Evolutionary conservation across 352 stramenopile genomes (phyloP).

Genomic region (Pythium diclinum): DNA sequence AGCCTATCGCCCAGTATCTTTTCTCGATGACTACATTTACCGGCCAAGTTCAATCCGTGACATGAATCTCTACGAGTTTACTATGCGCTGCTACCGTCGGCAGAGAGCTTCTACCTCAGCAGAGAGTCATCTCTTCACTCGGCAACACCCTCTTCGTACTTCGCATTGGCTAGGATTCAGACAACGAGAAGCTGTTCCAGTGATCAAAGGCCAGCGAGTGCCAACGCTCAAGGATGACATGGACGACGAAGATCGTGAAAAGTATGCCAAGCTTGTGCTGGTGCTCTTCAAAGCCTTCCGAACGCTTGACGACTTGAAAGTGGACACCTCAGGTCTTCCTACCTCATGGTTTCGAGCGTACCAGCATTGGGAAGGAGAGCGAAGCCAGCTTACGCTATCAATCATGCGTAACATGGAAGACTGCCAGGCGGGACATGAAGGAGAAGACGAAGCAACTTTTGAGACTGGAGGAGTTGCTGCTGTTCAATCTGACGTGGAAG

Average conservation of each 20-base stretch:
- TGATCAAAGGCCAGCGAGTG: constrained; percentile 11
- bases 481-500: not conserved
- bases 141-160: not conserved
- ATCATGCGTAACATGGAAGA: not conserved
- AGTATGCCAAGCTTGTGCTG: constrained; percentile 6
- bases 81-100: constrained; percentile 12
- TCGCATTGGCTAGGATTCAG: constrained; percentile 14
- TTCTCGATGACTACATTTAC: constrained; percentile 9
- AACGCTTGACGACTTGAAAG: not conserved
- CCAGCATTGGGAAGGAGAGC: not conserved
- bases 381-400: not conserved
- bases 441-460: not conserved
- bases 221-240: not conserved
- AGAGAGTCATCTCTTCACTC: not conserved
- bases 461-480: not conserved
- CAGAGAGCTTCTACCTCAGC: not conserved
- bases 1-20: not conserved
- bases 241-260: constrained; percentile 4
- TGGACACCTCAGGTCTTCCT: not conserved
- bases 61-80: constrained; percentile 4
- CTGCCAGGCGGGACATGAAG: not conserved
- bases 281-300: constrained; percentile 22
- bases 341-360: not conserved
- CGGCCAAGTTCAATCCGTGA: not conserved
- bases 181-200: not conserved